phyloP scores from a whole-genome alignment of 805 yeast genomes.

The Suhomyces sp. region DNA sequence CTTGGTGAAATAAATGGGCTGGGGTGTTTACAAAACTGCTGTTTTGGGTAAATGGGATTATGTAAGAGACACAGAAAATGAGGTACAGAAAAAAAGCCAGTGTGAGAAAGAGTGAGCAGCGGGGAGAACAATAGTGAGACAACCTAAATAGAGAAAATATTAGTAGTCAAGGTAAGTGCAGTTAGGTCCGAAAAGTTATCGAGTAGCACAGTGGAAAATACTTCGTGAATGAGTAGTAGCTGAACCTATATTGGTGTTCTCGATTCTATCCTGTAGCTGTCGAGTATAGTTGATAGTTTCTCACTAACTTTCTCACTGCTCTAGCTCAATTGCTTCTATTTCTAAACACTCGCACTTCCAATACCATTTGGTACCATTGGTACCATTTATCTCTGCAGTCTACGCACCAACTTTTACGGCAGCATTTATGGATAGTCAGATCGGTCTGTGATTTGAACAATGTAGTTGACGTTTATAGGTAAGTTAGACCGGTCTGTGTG shows the following conservation, averaged over 20 bases:
- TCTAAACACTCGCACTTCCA: background rate
- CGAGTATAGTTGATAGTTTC: background rate
- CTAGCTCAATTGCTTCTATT: background rate
- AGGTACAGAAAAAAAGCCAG: background rate
- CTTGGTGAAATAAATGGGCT: background rate
- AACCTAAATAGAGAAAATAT: background rate
- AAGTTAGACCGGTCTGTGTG: too few relatives aligned
- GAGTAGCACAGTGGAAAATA: too few relatives aligned
- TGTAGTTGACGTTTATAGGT: background rate
- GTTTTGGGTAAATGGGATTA: background rate
- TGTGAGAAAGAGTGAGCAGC: background rate
- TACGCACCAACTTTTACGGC: background rate
- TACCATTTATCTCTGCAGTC: background rate
- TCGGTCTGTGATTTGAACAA: background rate
- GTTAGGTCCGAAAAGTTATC: background rate
- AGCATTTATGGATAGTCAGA: too few relatives aligned
- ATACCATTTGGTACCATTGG: too few relatives aligned
- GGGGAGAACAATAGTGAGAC: background rate
- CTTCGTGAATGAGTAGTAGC: too few relatives aligned
- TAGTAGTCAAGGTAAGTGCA: background rate
- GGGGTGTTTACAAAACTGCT: conserved; percentile 1
- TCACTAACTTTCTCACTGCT: background rate
- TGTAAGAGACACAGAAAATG: background rate
- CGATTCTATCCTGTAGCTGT: too few relatives aligned
- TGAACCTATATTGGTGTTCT: too few relatives aligned